Base-by-base conservation (phyloP, 306 rosid genomes). In the Rosa multiflora region DNA sequence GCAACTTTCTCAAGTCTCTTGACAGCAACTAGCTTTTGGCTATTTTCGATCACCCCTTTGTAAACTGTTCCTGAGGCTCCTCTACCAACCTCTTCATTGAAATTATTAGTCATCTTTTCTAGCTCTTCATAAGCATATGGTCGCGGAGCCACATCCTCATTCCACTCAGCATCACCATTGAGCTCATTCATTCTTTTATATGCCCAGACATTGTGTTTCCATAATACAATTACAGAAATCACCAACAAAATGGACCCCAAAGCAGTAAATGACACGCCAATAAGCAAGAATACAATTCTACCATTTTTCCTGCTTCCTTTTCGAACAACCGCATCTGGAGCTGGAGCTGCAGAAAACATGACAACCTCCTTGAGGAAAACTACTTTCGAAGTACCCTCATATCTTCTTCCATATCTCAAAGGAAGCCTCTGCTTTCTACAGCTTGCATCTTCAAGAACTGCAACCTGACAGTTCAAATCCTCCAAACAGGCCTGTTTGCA, bases 51-150 rank as follows among this genome's bases (percentile, higher is more conserved):
- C 35, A 10, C 61, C 10, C 84, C 87, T 72, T 73, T 84, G 42
- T 77, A 76, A 14, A 84, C 82, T 1, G 76, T 67, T n/a, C 82
- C 87, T 20, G 61, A 84, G 2, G 71, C 39, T 67, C 87, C 84
- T 73, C 72, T 72, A 5, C 84, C 84, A 4, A 72, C 10, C 49
- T 78, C 82, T 42, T 84, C 84, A 48, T 66, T 77, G 74, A 84
- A 84, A 23, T 46, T 49, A 15, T 76, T 67, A 1, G 83, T 84
- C 43, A 76, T 64, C 18, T 35, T 32, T 46, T 75, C 78, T 14
- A 83, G 70, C 14, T 83, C 78, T 43, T 9, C 49, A 23, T 74
- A 83, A 8, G 66, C 63, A 63, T 51, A 84, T 2, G 76, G 58
- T 11, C 68, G 51, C 3, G 23, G 86, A 18, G 40, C 26, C 20